Base-by-base conservation (phyloP, 148 eudicot species). In the Nepenthes mirabilis region DNA sequence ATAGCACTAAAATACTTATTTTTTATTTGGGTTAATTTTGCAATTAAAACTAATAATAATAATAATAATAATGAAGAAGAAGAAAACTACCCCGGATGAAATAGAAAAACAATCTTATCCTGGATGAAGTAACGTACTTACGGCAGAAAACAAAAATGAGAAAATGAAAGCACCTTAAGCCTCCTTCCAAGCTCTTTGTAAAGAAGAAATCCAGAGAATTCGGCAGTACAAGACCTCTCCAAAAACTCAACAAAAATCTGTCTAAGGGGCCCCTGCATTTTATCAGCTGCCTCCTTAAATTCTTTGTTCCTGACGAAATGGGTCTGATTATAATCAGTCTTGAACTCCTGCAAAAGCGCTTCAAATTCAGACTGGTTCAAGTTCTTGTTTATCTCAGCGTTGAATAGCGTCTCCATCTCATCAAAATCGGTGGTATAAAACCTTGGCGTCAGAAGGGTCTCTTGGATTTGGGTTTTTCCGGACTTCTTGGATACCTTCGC, bases 141-240 rank as follows among this genome's bases (percentile, higher is more conserved):
- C 23, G 6, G 34, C 11, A 55, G 14, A 34, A 55, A 33, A 1
- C 34, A 58, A 14, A 37, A 37, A 52, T 3, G 9, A 33, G n/a
- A 2, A 2, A 11, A 51, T 13, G 2, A 1, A 36, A 1, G 11
- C 61, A 87, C 97, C 95, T 91, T 91, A 33, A 91, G 97, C 76
- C 97, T 87, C 66, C 97, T 81, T 7, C 95, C 95, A 56, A 91
- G 94, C 79, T 91, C 97, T 69, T 87, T 91, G 74, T 87, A 91
- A 35, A 88, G 91, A 69, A 88, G 72, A 57, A 93, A 93, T 0
- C 98, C 98, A 57, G 98, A 93, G 73, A 93, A 93, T 65, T 88
- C 96, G 74, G 98, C 98, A 67, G 98, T 93, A 64, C 98, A 93
- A 65, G 98, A 93, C 79, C 98, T 82, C 78, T 93, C 96, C 71